Percentiles rank a stretch among this genome's conserved stretches.
Conservation (phyloP, 345 rosid genomes). For the Dipteronia dyeriana region DNA sequence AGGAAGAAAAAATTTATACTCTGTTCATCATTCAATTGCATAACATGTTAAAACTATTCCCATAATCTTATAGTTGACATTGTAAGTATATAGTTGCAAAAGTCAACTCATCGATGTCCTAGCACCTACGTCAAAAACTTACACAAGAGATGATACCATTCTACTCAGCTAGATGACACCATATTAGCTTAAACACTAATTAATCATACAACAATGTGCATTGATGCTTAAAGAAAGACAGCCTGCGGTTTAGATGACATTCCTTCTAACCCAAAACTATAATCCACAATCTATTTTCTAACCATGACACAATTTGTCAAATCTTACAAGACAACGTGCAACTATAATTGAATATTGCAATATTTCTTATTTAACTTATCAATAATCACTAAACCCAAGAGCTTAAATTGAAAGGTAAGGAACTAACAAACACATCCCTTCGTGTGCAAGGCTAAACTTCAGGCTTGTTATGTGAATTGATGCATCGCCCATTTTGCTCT, state of each 20-base stretch:
- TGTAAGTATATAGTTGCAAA: not conserved
- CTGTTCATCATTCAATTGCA: slow-evolving; percentile 3
- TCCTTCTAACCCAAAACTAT: not conserved
- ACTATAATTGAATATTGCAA: not conserved
- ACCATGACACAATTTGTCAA: not conserved
- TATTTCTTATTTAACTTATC: not conserved
- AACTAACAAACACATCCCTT: not conserved
- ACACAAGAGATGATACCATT: not conserved
- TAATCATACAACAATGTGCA: not conserved
- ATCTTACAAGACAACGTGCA: not conserved
- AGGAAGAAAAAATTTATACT: not conserved
- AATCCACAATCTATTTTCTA: not conserved
- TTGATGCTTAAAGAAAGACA: slow-evolving; percentile 5
- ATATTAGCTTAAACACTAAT: not conserved
- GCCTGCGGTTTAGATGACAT: not conserved
- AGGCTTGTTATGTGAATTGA: not conserved
- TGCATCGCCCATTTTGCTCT: not conserved
- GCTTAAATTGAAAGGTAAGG: not conserved
- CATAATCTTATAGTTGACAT: not conserved
- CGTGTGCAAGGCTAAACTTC: not conserved
- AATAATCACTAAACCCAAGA: not conserved
- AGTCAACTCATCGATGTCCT: not conserved
- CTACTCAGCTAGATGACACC: not conserved
- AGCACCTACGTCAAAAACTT: not conserved
- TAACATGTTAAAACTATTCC: not conserved